Conservation (phyloP, 768 basidiomycete genomes). For the Arthromyces matolae region DNA sequence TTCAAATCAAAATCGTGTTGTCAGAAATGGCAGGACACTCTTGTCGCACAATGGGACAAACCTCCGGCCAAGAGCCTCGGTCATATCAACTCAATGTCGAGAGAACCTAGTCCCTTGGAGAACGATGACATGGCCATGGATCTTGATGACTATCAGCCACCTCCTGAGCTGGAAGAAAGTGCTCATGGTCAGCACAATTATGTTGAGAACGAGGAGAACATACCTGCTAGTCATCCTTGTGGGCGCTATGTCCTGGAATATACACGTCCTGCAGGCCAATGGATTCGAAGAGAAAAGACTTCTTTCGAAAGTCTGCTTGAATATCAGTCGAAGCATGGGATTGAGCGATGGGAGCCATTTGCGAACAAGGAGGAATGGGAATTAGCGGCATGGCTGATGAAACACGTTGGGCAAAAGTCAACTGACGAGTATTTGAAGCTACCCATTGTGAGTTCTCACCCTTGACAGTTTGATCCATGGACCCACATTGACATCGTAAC, state of each 20-base stretch:
- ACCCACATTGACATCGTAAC: neutral
- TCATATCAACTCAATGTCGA: neutral
- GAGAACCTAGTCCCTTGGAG: neutral
- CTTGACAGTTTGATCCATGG: conserved; percentile 11
- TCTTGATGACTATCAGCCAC: neutral
- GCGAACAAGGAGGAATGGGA: conserved; percentile 30
- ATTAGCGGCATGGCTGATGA: conserved; percentile 29
- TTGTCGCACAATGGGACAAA: neutral
- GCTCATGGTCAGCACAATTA: neutral
- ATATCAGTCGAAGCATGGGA: neutral
- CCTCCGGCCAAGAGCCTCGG: neutral
- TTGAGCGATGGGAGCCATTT: conserved; percentile 2
- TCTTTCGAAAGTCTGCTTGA: neutral
- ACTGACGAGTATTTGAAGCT: conserved; percentile 30
- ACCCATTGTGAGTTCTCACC: conserved; percentile 19
- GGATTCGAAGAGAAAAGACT: neutral
- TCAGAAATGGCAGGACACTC: conserved; percentile 2
- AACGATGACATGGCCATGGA: neutral
- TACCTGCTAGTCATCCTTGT: neutral
- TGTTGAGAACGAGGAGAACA: conserved; percentile 1
- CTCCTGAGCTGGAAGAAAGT: neutral
- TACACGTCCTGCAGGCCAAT: neutral
- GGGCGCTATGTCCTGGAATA: neutral
- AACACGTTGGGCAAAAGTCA: conserved; percentile 21
- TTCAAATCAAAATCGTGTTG: neutral